Base-by-base conservation (phyloP, 129 eudicot genomes). In the Solidago caesia region DNA sequence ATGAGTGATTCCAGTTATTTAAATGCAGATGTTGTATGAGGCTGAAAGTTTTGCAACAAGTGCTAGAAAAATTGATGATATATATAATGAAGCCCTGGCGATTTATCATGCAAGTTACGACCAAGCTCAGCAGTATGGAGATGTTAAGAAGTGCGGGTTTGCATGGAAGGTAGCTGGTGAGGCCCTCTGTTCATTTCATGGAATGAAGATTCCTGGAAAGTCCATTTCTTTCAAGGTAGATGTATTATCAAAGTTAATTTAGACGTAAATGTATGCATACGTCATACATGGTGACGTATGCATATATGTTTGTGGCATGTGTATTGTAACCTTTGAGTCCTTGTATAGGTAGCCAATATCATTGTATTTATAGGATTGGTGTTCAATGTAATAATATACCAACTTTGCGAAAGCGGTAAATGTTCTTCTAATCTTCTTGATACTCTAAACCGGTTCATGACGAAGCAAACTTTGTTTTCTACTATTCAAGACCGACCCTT, bases 91-190 rank as follows among this genome's bases (percentile, higher is more conserved):
- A 1, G 96, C 97, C 45, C 46, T 87, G 11, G 90, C 92, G 8
- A 75, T 89, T 25, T 92, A 92, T 62, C 80, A 84, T 72, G 44
- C 13, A 79, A 64, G 74, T 55, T 89, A 92, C 41, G 84, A 89
- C 51, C 49, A 71, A 33, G 97, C 97, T 5, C 15, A 8, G 2
- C 45, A 0, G 14, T 14, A 0, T 44, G 48, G 55, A 1, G 79
- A 84, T 14, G 81, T 82, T 1, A 47, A 4, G 6, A 83, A 76
- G 75, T 89, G 97, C 16, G 83, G 86, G 43, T 92, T 92, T 84
- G 94, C 88, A 2, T 92, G 97, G 97, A 92, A 47, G 77, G 97
- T 92, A 9, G 96, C 96, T 14, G 97, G 96, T 29, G 71, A 84
- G 41, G 96, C 97, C 0, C 81, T 89, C 13, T 87, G 84, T 48